These are phyloP conservation scores for Ceratocystis papillata DNA, from an alignment of 2,329 filamentous ascomycete species.

Conservation along the genomic window DNA sequence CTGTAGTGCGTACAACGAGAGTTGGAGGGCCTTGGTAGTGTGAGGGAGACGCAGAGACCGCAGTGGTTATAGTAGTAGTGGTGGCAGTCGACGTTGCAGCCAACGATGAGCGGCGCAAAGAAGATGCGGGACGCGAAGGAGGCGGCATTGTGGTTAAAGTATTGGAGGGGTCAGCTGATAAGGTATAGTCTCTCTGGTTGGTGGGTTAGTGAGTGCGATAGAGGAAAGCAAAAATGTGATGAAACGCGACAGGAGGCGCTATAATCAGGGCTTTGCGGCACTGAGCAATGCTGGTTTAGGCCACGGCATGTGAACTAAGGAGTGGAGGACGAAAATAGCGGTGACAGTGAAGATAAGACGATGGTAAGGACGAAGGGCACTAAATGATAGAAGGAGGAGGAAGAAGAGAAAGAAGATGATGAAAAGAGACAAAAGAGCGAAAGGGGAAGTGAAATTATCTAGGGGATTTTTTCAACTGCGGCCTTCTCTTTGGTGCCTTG, in stretches of 20 bases:
- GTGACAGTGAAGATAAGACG: no score
- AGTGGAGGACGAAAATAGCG: constrained; percentile 8
- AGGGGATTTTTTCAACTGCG: background rate
- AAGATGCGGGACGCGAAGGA: constrained; percentile 17
- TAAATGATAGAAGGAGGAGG: background rate
- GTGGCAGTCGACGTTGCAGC: constrained; percentile 26
- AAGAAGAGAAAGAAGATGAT: background rate
- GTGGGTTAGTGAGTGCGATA: no score
- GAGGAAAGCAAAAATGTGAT: background rate
- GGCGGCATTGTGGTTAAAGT: constrained; percentile 12
- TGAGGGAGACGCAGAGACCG: constrained; percentile 25
- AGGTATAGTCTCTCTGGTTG: background rate
- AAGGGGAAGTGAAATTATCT: background rate
- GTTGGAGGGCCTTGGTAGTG: background rate
- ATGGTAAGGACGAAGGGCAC: no score
- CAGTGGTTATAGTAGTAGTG: background rate
- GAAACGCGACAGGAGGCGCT: constrained; percentile 9
- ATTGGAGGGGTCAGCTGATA: constrained; percentile 7
- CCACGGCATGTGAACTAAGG: background rate
- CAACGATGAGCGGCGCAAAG: constrained; percentile 20
- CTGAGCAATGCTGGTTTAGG: background rate
- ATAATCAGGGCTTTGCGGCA: constrained; percentile 11
- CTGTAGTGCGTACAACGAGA: constrained; percentile 9
- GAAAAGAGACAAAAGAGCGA: background rate
- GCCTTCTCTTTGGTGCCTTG: background rate